A percentile compares a stretch with the other conserved stretches of the same genome.
phyloP scores from a whole-genome alignment of 2,329 filamentous ascomycete genomes.

The Aspergillus quadrilineatus region DNA sequence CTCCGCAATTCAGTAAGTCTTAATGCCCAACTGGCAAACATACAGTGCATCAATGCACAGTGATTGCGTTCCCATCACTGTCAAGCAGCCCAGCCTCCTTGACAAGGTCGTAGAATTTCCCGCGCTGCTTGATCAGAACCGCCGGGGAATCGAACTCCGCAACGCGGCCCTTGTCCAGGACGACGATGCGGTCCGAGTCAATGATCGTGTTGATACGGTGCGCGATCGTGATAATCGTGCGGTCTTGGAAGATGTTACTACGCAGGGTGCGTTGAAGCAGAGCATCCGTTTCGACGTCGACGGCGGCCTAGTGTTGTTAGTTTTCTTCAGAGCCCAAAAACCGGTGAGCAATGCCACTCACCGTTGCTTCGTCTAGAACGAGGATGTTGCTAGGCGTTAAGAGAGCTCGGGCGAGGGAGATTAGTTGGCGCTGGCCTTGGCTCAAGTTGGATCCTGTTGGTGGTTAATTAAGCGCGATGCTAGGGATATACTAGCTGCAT shows the following conservation, averaged over 20 bases:
- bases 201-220: slow-evolving; percentile 98
- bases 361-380: slow-evolving; percentile 94
- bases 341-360: slow-evolving; percentile 37
- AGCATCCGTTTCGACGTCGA: slow-evolving; percentile 67
- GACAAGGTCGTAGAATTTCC: slow-evolving; percentile 85
- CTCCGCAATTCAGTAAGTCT: not conserved
- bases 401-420: slow-evolving; percentile 89
- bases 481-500: slow-evolving; percentile 2
- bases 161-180: slow-evolving; percentile 85
- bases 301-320: slow-evolving; percentile 53
- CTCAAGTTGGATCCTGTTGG: slow-evolving; percentile 83
- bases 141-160: slow-evolving; percentile 88
- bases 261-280: slow-evolving; percentile 64
- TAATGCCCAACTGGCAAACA: no score
- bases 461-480: slow-evolving; percentile 15
- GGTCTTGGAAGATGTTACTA: slow-evolving; percentile 73
- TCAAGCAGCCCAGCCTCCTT: slow-evolving; percentile 79
- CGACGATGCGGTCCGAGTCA: slow-evolving; percentile 82
- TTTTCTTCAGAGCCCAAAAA: slow-evolving; percentile 9
- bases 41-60: slow-evolving; percentile 12
- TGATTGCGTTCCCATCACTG: slow-evolving; percentile 35
- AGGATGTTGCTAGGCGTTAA: slow-evolving; percentile 95
- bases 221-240: slow-evolving; percentile 97
- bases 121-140: slow-evolving; percentile 70
- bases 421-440: slow-evolving; percentile 88